phyloP scores from a whole-genome alignment of 2,329 filamentous ascomycete species.

The Alternaria hordeiaustralica region DNA sequence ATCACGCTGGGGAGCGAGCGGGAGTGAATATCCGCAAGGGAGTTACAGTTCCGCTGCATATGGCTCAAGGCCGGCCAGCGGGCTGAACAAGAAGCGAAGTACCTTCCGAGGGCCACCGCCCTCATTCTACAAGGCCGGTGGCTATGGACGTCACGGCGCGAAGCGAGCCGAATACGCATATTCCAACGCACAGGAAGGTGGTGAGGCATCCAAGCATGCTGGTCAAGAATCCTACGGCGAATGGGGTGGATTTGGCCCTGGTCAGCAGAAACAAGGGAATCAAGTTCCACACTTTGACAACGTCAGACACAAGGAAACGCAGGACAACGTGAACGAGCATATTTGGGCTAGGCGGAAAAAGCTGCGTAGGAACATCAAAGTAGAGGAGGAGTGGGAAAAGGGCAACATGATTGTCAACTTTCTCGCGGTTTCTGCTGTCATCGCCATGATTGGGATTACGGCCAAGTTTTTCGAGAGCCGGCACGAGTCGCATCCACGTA shows the following conservation, averaged over 20 bases:
- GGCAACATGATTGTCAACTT: slow-evolving; percentile 41
- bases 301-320: slow-evolving; percentile 74
- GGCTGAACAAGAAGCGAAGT: slow-evolving; percentile 76
- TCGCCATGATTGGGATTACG: slow-evolving; percentile 33
- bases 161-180: slow-evolving; percentile 61
- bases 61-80: slow-evolving; percentile 79
- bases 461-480: slow-evolving; percentile 27
- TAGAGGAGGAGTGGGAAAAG: slow-evolving; percentile 31
- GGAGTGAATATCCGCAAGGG: slow-evolving; percentile 60
- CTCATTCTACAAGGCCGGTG: slow-evolving; percentile 82
- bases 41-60: slow-evolving; percentile 61
- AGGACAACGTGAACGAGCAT: slow-evolving; percentile 66
- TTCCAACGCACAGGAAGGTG: slow-evolving; percentile 24
- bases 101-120: slow-evolving; percentile 87
- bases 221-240: slow-evolving; percentile 41
- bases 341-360: slow-evolving; percentile 52
- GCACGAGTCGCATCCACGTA: slow-evolving; percentile 1
- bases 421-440: slow-evolving; percentile 32
- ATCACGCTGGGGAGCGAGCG: slow-evolving; percentile 37
- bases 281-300: slow-evolving; percentile 80
- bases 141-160: slow-evolving; percentile 71
- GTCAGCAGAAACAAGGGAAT: slow-evolving; percentile 57
- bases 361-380: slow-evolving; percentile 14
- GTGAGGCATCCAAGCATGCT: slow-evolving; percentile 24
- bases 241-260: slow-evolving; percentile 65